A percentile compares a stretch with the other conserved stretches of the same genome.
Conservation (phyloP, 495 filamentous ascomycete species). For the Xylaria longipes region DNA sequence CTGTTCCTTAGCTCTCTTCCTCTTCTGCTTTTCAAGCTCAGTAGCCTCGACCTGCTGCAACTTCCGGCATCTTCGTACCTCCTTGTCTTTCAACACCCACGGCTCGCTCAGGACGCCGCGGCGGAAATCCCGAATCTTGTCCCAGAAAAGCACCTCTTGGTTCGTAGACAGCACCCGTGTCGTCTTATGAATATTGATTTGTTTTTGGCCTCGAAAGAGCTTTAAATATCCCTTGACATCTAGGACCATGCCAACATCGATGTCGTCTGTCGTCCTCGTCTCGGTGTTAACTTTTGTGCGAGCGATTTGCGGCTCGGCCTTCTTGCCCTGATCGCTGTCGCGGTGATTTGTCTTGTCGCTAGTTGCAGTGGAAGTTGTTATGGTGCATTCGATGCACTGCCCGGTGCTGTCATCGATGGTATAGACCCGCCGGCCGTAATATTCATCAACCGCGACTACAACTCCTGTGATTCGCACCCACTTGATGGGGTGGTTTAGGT, state of each 20-base stretch:
- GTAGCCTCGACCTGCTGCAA: conserved; percentile 49
- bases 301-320: not conserved
- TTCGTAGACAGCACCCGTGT: conserved; percentile 65
- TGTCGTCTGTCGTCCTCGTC: conserved; percentile 28
- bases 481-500: conserved; percentile 87
- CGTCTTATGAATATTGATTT: conserved; percentile 75
- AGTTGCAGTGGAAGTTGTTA: conserved; percentile 32
- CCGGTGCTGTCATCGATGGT: conserved; percentile 90
- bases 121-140: conserved; percentile 67
- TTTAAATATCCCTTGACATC: conserved; percentile 79
- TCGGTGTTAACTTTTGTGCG: conserved; percentile 14
- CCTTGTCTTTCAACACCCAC: conserved; percentile 66
- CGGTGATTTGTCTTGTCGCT: conserved; percentile 9
- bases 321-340: not conserved
- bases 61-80: conserved; percentile 60
- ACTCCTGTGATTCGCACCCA: conserved; percentile 80
- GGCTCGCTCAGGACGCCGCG: conserved; percentile 68
- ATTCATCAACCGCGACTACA: conserved; percentile 77
- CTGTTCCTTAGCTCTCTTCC: conserved; percentile 25
- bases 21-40: conserved; percentile 49
- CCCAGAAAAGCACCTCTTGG: conserved; percentile 80
- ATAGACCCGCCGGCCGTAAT: conserved; percentile 63
- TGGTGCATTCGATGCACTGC: conserved; percentile 66
- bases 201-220: conserved; percentile 65
- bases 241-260: conserved; percentile 72